Evolutionary conservation across 2,329 filamentous ascomycete genomes (phyloP).

Genomic region (Tolypocladium tropicale): DNA sequence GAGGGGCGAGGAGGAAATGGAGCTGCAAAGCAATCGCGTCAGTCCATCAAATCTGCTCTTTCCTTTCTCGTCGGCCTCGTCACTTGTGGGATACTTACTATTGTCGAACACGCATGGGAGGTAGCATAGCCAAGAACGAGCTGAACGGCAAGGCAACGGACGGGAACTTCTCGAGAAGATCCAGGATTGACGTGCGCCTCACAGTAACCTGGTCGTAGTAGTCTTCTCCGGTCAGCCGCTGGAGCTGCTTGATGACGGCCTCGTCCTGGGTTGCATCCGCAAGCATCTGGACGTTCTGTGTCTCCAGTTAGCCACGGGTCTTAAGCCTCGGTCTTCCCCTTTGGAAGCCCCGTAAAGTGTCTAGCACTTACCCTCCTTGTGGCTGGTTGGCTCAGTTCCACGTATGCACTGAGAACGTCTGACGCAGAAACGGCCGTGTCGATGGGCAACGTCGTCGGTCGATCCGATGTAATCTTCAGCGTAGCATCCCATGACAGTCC

Average conservation of each 20-base stretch:
- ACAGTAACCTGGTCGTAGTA: slow-evolving; percentile 37
- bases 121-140: slow-evolving; percentile 60
- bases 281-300: slow-evolving; percentile 28
- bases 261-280: slow-evolving; percentile 38
- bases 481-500: slow-evolving; percentile 58
- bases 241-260: slow-evolving; percentile 30
- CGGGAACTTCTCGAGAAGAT: slow-evolving; percentile 57
- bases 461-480: slow-evolving; percentile 46
- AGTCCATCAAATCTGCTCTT: neutral
- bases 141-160: slow-evolving; percentile 51
- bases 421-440: slow-evolving; percentile 47
- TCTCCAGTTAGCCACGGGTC: slow-evolving; percentile 4
- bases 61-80: neutral
- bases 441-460: slow-evolving; percentile 43
- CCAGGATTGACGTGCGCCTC: slow-evolving; percentile 55
- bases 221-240: slow-evolving; percentile 32
- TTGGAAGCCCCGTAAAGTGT: neutral
- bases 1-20: slow-evolving; percentile 65
- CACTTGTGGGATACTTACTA: slow-evolving; percentile 31
- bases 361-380: slow-evolving; percentile 47
- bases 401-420: slow-evolving; percentile 57
- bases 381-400: slow-evolving; percentile 63
- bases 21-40: slow-evolving; percentile 22
- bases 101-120: slow-evolving; percentile 68
- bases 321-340: neutral